These are phyloP conservation scores for Nannochloropsis granulata DNA, from an alignment of 108 stramenopile species.

Conservation along the genomic window DNA sequence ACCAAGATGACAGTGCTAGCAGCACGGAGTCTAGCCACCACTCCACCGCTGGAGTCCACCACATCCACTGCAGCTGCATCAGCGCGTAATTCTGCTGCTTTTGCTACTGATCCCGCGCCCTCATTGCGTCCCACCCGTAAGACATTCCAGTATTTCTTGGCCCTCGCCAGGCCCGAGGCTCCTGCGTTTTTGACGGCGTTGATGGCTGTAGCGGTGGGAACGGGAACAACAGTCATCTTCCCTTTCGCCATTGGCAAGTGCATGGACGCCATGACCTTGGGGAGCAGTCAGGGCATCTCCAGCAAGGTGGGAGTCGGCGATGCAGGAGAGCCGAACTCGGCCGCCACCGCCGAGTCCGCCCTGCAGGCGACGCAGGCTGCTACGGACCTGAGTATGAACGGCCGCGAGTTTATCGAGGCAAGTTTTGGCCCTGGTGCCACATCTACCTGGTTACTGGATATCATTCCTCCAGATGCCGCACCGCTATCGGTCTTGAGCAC, in stretches of 20 bases:
- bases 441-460: neutral
- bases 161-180: neutral
- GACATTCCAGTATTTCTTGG: neutral
- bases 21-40: too few relatives aligned
- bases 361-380: neutral
- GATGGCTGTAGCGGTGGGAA: neutral
- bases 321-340: neutral
- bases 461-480: neutral
- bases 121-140: neutral
- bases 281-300: neutral
- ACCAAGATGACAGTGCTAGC: too few relatives aligned
- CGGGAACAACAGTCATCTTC: constrained; percentile 12
- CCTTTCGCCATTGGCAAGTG: constrained; percentile 16
- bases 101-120: neutral
- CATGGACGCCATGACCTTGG: neutral
- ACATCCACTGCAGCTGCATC: neutral
- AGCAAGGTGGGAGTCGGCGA: neutral
- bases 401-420: neutral
- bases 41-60: neutral
- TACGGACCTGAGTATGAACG: neutral
- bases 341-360: neutral
- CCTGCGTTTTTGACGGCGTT: neutral
- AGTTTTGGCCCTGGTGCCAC: neutral
- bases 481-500: constrained; percentile 9
- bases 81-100: neutral